Evolutionary conservation across 164 flowering plant species (phyloP).

Genomic region (Brasenia schreberi): DNA sequence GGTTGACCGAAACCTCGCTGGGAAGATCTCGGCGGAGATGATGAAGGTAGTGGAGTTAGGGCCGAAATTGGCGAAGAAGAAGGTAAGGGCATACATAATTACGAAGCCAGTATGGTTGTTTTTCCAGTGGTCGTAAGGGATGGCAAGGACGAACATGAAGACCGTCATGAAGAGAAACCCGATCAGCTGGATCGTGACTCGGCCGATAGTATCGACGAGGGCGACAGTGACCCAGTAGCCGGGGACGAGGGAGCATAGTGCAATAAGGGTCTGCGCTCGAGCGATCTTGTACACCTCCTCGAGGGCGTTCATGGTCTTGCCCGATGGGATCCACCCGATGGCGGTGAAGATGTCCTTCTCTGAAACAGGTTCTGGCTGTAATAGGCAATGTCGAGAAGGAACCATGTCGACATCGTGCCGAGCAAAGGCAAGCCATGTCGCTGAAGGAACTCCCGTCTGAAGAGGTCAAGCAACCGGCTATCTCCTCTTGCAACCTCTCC

Average conservation of each 20-base stretch:
- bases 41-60: slow-evolving; percentile 9
- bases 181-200: slow-evolving; percentile 10
- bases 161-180: slow-evolving; percentile 12
- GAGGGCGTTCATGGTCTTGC: slow-evolving; percentile 8
- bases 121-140: slow-evolving; percentile 12
- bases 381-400: slow-evolving; percentile 9
- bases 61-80: slow-evolving; percentile 11
- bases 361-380: slow-evolving; percentile 14
- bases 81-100: slow-evolving; percentile 6
- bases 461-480: slow-evolving; percentile 5
- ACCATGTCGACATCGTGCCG: slow-evolving; percentile 8
- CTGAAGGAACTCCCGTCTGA: slow-evolving; percentile 5
- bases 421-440: slow-evolving; percentile 10
- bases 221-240: slow-evolving; percentile 16
- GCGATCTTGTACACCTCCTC: slow-evolving; percentile 9
- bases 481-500: neutral
- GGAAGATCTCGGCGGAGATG: slow-evolving; percentile 7
- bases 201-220: slow-evolving; percentile 8
- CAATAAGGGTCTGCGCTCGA: slow-evolving; percentile 8
- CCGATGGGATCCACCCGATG: slow-evolving; percentile 8
- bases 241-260: slow-evolving; percentile 10
- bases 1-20: slow-evolving; percentile 10
- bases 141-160: slow-evolving; percentile 9
- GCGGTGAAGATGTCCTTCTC: slow-evolving; percentile 13
- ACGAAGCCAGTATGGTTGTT: slow-evolving; percentile 8